Conservation (phyloP, 768 basidiomycete species). For the Paxillus ammoniavirescens region DNA sequence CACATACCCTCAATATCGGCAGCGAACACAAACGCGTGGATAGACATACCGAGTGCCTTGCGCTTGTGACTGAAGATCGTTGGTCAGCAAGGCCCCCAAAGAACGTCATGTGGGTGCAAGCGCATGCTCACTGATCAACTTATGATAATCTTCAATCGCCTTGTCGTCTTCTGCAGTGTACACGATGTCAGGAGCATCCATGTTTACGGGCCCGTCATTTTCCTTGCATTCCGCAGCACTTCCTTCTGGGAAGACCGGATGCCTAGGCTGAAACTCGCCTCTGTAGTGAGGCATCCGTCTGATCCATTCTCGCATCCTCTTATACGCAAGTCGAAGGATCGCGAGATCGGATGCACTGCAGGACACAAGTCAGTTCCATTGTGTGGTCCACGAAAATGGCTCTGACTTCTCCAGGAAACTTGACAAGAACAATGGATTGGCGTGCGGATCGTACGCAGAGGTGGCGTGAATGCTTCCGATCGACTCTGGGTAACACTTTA, state of each 20-base stretch:
- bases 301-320: conserved; percentile 24
- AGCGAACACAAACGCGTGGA: neutral
- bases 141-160: conserved; percentile 30
- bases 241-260: conserved; percentile 18
- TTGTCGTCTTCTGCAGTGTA: conserved; percentile 34
- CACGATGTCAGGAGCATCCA: conserved; percentile 27
- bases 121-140: conserved; percentile 13
- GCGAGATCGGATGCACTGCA: conserved; percentile 26
- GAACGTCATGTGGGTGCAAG: neutral
- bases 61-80: conserved; percentile 22
- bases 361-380: neutral
- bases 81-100: neutral
- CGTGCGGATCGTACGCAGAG: conserved; percentile 39
- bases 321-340: conserved; percentile 21
- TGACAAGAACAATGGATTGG: conserved; percentile 39
- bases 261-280: conserved; percentile 27
- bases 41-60: conserved; percentile 32
- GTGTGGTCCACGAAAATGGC: neutral
- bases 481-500: conserved; percentile 43
- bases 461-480: conserved; percentile 25
- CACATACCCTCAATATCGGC: neutral
- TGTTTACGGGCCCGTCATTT: conserved; percentile 15
- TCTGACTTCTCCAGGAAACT: conserved; percentile 42
- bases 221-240: conserved; percentile 27
- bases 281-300: conserved; percentile 42